Percentiles rank a stretch among this genome's conserved stretches.
Evolutionary conservation across 2,329 filamentous ascomycete species (phyloP).

Genomic region (Alternaria panax): DNA sequence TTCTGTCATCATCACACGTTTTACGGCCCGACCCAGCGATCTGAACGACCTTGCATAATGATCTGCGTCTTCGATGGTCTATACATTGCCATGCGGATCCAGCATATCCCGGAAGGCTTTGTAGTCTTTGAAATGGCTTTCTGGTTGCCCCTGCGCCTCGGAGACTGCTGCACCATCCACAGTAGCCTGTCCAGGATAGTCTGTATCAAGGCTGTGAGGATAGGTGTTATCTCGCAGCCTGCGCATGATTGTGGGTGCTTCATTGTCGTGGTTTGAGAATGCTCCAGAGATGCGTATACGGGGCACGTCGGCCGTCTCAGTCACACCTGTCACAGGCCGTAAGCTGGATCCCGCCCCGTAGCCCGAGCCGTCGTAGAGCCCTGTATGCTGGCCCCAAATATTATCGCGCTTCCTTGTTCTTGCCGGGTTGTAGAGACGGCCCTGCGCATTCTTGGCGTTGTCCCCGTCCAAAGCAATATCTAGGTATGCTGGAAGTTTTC

Average conservation of each 20-base stretch:
- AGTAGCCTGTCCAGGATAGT: background rate
- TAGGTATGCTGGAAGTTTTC: conserved; percentile 4
- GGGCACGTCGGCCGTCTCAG: conserved; percentile 1
- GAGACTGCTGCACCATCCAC: background rate
- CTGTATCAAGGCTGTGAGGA: background rate
- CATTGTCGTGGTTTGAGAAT: background rate
- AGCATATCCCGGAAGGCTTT: background rate
- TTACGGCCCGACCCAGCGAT: background rate
- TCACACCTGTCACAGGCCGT: background rate
- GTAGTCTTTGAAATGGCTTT: background rate
- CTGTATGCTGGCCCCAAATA: conserved; percentile 7
- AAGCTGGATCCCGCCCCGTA: conserved; percentile 27
- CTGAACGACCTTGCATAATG: background rate
- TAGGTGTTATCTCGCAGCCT: conserved; percentile 2
- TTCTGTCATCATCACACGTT: conserved; percentile 1
- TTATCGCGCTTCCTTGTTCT: conserved; percentile 3
- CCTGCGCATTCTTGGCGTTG: background rate
- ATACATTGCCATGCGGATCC: background rate
- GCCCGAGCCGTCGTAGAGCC: conserved; percentile 36
- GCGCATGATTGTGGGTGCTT: background rate
- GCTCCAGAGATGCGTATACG: background rate
- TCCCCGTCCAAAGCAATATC: conserved; percentile 2
- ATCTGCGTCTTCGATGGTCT: background rate
- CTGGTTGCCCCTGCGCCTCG: background rate
- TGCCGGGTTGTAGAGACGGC: background rate